phyloP scores from a whole-genome alignment of 306 rosid species.

The Myrica gale region DNA sequence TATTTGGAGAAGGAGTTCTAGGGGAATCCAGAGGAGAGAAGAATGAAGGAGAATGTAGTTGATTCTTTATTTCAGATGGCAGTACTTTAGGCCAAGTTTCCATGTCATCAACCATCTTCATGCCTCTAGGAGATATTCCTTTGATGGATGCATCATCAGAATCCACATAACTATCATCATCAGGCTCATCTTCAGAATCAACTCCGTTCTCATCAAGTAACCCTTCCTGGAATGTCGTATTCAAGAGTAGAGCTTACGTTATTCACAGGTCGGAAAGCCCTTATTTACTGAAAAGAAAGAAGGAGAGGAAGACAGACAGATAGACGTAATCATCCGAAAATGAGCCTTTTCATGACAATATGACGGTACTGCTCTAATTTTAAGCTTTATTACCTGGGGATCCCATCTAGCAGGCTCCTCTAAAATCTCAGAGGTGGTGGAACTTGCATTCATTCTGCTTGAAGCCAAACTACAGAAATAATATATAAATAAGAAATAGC shows the following conservation, averaged over 20 bases:
- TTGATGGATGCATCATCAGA: conserved; percentile 32
- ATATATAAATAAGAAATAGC: background rate
- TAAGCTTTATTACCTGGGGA: conserved; percentile 47
- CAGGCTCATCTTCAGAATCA: conserved; percentile 52
- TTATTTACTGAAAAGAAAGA: background rate
- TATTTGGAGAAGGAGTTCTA: conserved; percentile 38
- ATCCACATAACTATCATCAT: conserved; percentile 42
- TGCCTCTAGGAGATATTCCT: conserved; percentile 35
- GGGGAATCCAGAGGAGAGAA: conserved; percentile 70
- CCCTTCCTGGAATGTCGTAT: conserved; percentile 46
- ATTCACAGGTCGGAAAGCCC: conserved; percentile 18
- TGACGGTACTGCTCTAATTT: background rate
- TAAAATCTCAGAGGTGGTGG: conserved; percentile 35
- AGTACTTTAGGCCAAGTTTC: conserved; percentile 35
- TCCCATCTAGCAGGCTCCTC: conserved; percentile 47
- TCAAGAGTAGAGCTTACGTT: conserved; percentile 17
- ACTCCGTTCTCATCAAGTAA: conserved; percentile 59
- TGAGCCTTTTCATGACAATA: conserved; percentile 8
- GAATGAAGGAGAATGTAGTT: conserved; percentile 44
- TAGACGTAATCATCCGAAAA: background rate
- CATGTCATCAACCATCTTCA: conserved; percentile 36
- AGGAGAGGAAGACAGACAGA: background rate
- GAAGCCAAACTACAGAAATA: conserved; percentile 32
- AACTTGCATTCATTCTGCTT: conserved; percentile 44
- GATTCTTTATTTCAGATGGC: conserved; percentile 41